Conservation (phyloP, 495 filamentous ascomycete species). For the Lophiostoma macrostomum region DNA sequence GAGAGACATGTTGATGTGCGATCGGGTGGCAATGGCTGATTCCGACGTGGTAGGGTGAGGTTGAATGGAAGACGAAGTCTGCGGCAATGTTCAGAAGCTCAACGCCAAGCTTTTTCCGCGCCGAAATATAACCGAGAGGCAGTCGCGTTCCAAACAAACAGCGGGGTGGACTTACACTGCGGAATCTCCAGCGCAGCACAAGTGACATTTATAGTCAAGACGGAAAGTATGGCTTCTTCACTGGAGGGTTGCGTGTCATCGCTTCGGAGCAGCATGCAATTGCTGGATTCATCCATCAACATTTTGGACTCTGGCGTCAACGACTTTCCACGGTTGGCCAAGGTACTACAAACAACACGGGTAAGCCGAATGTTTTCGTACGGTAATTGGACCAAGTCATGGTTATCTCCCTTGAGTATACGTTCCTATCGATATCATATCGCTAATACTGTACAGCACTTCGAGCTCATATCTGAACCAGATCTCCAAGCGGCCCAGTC, state of each 20-base stretch:
- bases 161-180: no score
- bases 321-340: conserved; percentile 71
- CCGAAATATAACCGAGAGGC: not conserved
- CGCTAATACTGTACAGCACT: conserved; percentile 55
- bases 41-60: conserved; percentile 6
- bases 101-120: not conserved
- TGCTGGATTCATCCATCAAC: conserved; percentile 70
- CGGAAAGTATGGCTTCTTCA: conserved; percentile 37
- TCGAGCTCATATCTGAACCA: conserved; percentile 71
- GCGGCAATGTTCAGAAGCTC: conserved; percentile 10
- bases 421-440: not conserved
- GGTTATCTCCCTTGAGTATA: not conserved
- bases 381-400: not conserved
- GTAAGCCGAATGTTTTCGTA: conserved; percentile 45
- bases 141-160: not conserved
- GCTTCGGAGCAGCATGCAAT: conserved; percentile 63
- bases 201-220: no score
- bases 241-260: conserved; percentile 66
- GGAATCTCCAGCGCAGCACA: not conserved
- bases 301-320: conserved; percentile 68
- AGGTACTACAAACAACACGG: conserved; percentile 67
- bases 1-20: conserved; percentile 64
- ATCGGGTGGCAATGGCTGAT: conserved; percentile 7
- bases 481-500: conserved; percentile 66
- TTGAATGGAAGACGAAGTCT: conserved; percentile 18